Conservation (phyloP, 768 basidiomycete genomes). For the Lentinula detonsa region DNA sequence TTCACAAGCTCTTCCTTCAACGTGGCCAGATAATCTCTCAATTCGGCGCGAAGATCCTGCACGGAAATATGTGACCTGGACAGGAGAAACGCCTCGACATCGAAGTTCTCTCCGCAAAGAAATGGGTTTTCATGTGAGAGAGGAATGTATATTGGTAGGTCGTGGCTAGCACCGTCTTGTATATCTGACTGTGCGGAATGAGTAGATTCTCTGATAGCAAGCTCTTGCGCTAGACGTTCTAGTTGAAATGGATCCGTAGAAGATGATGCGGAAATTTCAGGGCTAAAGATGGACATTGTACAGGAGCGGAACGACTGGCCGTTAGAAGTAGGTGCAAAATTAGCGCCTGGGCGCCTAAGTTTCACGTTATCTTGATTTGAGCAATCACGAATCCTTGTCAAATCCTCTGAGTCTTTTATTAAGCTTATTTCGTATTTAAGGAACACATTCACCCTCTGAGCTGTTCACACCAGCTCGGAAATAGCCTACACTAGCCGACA, state of each 20-base stretch:
- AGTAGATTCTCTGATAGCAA: constrained; percentile 46
- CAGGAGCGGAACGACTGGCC: not conserved
- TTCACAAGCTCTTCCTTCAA: constrained; percentile 92
- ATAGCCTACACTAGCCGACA: not conserved
- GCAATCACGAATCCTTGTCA: not conserved
- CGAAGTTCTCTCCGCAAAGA: constrained; percentile 62
- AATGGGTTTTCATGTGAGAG: constrained; percentile 77
- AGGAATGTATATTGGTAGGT: constrained; percentile 61
- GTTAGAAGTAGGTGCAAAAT: not conserved
- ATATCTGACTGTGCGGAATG: constrained; percentile 2
- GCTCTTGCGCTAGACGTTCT: constrained; percentile 68
- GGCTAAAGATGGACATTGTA: not conserved
- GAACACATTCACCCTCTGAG: not conserved
- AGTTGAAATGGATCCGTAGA: constrained; percentile 57
- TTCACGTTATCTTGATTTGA: not conserved
- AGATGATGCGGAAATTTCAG: not conserved
- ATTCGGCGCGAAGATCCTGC: constrained; percentile 80
- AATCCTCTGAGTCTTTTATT: not conserved
- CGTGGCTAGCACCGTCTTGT: constrained; percentile 12
- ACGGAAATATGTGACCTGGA: constrained; percentile 82
- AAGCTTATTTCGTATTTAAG: not conserved
- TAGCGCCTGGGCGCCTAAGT: not conserved
- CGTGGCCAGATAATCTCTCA: constrained; percentile 76
- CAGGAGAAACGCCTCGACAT: constrained; percentile 83
- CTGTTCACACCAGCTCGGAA: too few species aligned